Conservation (phyloP, 1,139 yeast species). For the Geotrichum bryndzae region DNA sequence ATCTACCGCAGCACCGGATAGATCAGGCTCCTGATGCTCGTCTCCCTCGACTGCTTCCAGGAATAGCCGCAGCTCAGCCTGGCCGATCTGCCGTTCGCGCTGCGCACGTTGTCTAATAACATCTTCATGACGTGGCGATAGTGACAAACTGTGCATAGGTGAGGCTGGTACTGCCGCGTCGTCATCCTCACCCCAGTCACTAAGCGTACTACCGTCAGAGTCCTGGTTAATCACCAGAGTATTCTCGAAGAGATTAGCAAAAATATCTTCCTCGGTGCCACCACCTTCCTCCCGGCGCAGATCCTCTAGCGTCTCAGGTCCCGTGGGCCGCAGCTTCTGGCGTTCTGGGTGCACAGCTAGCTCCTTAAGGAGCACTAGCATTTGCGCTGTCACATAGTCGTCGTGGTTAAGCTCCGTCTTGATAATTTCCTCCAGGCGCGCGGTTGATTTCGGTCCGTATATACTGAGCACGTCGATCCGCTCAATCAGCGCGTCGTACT, state of each 20-base stretch:
- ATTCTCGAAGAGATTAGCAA: not conserved
- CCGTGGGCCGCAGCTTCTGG: not conserved
- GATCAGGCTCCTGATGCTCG: not conserved
- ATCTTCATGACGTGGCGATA: not conserved
- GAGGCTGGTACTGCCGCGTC: constrained; percentile 3
- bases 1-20: constrained; percentile 6
- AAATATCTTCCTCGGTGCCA: not conserved
- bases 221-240: not conserved
- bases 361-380: constrained; percentile 7
- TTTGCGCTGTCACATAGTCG: constrained; percentile 12
- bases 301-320: not conserved
- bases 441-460: constrained; percentile 19
- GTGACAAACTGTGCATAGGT: not conserved
- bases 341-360: constrained; percentile 7
- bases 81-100: not conserved
- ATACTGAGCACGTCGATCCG: constrained; percentile 21
- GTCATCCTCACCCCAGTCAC: constrained; percentile 2
- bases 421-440: not conserved
- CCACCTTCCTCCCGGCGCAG: not conserved
- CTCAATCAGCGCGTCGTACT: not conserved
- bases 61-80: not conserved
- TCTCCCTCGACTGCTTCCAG: not conserved
- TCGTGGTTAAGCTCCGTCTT: constrained; percentile 22
- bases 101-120: not conserved
- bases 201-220: constrained; percentile 3